Evolutionary conservation across 371 early-diverging fungal genomes (phyloP).

Genomic region (Globomyces sp.): DNA sequence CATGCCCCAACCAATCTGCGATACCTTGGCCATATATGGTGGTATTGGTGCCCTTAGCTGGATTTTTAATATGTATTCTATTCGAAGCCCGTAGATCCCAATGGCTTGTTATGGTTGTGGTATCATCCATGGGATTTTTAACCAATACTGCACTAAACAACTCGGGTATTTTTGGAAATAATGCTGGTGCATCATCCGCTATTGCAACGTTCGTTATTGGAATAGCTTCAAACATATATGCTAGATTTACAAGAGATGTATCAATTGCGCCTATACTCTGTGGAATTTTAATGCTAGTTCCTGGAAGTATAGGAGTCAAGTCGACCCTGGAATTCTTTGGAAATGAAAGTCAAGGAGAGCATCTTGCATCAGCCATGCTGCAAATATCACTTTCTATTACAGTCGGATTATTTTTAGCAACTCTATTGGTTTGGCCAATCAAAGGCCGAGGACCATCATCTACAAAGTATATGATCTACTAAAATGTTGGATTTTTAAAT

Average conservation of each 20-base stretch:
- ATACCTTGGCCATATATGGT: conserved; percentile 1
- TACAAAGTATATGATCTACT: conserved; percentile 35
- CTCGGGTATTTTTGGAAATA: not conserved
- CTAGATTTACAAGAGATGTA: conserved; percentile 50
- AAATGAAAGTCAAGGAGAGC: conserved; percentile 22
- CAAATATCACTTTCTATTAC: conserved; percentile 39
- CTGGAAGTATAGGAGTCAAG: conserved; percentile 56
- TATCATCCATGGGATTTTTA: conserved; percentile 33
- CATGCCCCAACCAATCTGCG: not conserved
- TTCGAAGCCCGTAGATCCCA: conserved; percentile 19
- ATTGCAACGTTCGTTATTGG: conserved; percentile 37
- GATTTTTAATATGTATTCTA: conserved; percentile 9
- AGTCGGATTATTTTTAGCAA: conserved; percentile 55
- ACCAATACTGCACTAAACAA: not conserved
- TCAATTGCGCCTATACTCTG: conserved; percentile 55
- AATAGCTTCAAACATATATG: conserved; percentile 40
- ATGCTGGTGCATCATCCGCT: conserved; percentile 29
- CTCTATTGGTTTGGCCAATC: conserved; percentile 53
- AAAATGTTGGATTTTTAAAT: conserved; percentile 9
- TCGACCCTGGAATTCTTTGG: conserved; percentile 49
- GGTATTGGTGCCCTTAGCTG: conserved; percentile 13
- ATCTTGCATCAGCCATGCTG: conserved; percentile 8
- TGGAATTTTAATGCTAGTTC: conserved; percentile 55
- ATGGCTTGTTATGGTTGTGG: conserved; percentile 37
- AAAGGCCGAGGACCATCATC: conserved; percentile 28